Percentiles rank a stretch among this genome's conserved stretches.
phyloP scores from a whole-genome alignment of 805 yeast genomes.

The Wickerhamiella azyma region DNA sequence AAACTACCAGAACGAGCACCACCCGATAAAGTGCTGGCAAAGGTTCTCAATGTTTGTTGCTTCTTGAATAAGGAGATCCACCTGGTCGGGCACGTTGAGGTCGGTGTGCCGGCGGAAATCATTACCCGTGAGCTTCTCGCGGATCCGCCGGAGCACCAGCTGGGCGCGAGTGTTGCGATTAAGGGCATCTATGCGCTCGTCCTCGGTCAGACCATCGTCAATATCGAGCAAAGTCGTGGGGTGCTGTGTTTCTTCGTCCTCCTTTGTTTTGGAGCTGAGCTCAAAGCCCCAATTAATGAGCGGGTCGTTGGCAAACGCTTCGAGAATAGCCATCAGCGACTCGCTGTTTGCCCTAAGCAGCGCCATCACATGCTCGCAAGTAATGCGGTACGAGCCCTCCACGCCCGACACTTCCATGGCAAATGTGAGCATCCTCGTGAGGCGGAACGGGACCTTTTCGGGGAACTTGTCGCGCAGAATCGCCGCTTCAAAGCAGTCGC shows the following conservation, averaged over 20 bases:
- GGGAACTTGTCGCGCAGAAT: constrained; percentile 93
- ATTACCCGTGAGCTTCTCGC: constrained; percentile 85
- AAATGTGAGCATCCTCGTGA: constrained; percentile 91
- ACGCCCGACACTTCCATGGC: constrained; percentile 99
- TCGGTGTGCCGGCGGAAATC: constrained; percentile 66
- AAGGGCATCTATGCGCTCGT: constrained; percentile 16
- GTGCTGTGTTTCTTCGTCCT: constrained; percentile 7
- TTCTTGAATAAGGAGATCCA: constrained; percentile 83
- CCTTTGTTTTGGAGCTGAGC: constrained; percentile 43
- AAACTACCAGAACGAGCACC: constrained; percentile 96
- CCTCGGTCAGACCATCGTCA: constrained; percentile 17
- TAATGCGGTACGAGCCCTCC: constrained; percentile 91
- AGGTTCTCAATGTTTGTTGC: constrained; percentile 93
- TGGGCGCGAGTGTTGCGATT: constrained; percentile 77
- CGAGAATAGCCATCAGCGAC: constrained; percentile 92
- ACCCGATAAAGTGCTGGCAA: constrained; percentile 94
- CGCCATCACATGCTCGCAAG: constrained; percentile 95
- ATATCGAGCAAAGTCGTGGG: background rate
- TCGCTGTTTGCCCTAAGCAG: constrained; percentile 88
- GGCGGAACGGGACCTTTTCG: constrained; percentile 92
- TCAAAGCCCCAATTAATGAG: constrained; percentile 98
- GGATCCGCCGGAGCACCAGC: constrained; percentile 74
- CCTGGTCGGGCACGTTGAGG: constrained; percentile 75
- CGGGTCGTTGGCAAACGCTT: constrained; percentile 97
- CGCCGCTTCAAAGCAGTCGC: constrained; percentile 98